These are phyloP conservation scores for Chimonanthus praecox DNA, from an alignment of 164 flowering plant species.

Conservation along the genomic window DNA sequence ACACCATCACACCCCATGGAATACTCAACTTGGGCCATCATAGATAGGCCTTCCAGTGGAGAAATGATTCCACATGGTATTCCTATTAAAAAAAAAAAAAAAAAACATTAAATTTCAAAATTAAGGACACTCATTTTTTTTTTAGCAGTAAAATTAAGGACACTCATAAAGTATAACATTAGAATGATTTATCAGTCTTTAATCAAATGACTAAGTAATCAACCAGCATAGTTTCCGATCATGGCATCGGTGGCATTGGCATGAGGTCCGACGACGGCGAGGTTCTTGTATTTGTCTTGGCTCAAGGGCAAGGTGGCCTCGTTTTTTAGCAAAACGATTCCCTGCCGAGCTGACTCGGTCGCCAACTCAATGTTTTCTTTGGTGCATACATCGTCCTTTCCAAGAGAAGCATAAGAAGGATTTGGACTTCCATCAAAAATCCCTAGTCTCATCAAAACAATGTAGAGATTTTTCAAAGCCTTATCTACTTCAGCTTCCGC, in stretches of 20 bases:
- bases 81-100: constrained; percentile 11
- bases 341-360: constrained; percentile 27
- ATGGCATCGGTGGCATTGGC: constrained; percentile 14
- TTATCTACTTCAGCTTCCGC: constrained; percentile 2
- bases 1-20: constrained; percentile 25
- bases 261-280: constrained; percentile 50
- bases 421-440: too few relatives aligned
- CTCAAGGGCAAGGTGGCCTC: constrained; percentile 25
- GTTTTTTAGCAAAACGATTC: constrained; percentile 57
- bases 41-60: constrained; percentile 2
- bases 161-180: constrained; percentile 14
- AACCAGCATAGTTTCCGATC: too few relatives aligned
- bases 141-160: background rate
- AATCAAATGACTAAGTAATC: constrained; percentile 2
- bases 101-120: background rate
- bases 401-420: too few relatives aligned
- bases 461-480: too few relatives aligned
- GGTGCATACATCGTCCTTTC: too few relatives aligned
- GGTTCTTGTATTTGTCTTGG: constrained; percentile 1
- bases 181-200: constrained; percentile 45
- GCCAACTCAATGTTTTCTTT: too few relatives aligned
- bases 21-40: background rate
- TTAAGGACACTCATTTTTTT: background rate
- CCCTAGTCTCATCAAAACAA: too few relatives aligned
- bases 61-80: constrained; percentile 13